Base-by-base conservation (phyloP, 2,329 filamentous ascomycete species). In the Cladosporium sp. region DNA sequence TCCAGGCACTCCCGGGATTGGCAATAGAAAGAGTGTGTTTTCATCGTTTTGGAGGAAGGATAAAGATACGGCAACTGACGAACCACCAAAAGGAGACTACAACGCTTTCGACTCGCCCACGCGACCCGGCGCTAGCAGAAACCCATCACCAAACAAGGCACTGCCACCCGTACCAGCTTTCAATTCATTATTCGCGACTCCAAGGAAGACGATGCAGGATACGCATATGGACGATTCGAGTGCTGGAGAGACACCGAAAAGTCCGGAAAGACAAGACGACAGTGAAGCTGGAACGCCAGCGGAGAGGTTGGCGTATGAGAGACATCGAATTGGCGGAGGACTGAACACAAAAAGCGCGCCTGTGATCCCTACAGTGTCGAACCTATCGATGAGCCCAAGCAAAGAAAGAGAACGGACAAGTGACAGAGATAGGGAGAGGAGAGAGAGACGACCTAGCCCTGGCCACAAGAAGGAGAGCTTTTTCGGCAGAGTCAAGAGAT, bases 221-320 rank as follows among this genome's bases (percentile, higher is more conserved):
- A 37, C 39, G 13, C 37, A 45, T 19, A 61, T 68, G 51, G 70
- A 74, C 56, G 76, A 75, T 57, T 78, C 77, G 58, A 78, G 75
- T 12, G 77, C 77, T 51, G 78, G 76, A 19, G 78, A 80, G 64
- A 80, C 78, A 42, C 77, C 78, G 0, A 74, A 74, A 59, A 77
- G 76, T 3, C 76, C 76, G 0, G 72, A 73, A 58, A 66, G 70
- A 35, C 65, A 65, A 56, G 68, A 71, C 40, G 76, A 77, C 60
- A 66, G 65, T 57, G 66, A 70, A 61, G 63, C 63, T 19, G 54
- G 54, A 34, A 57, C 54, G 13, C 54, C 54, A 25, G 54, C 54
- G 36, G 54, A 57, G 45, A 34, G 37, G 36, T 42, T 57, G 20
- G 54, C 54, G 28, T 36, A 39, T 10, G 45, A 57, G 36, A 51